Evolutionary conservation across 164 flowering plant species (phyloP), one percentile per base, ranked within the genome.

Genomic region (Chimonanthus praecox): DNA sequence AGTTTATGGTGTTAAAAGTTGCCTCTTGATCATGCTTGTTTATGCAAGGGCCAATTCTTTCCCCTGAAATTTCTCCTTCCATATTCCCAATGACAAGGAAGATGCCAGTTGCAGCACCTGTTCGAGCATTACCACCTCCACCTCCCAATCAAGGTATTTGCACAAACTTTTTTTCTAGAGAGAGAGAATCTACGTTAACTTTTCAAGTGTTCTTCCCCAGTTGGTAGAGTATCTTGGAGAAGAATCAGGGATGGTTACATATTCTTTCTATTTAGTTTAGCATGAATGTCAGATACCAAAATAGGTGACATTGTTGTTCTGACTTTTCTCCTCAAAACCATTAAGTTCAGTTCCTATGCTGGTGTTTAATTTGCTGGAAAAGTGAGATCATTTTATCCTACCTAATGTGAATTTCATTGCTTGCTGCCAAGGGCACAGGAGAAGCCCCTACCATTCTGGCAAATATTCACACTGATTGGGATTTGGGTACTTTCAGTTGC

Each of bases 121-220:
- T 85, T 72, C 82, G 47, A 13, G 71, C 83, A 46, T 76, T 91
- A 64, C 92, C 96, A 65, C 93, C 96, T 69, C 93, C 96, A 73
- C 96, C 96, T 75, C 96, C 92, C 68, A 88, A 88, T 81, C 73
- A 75, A 83, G 93, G 96, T 90, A 80, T 16, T 5, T 43, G 62
- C 33, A 60, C 21, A 2, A 47, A 8, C 43, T 10, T 18, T 20
- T 44, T 68, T 33, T 51, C 10, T 44, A 6, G 43, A 69, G 2
- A 43, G 48, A 4, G 68, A 7, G 60, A 54, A 54, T 54, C 16
- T 13, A 4, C 11, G 4, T 16, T 13, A 54, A 54, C 3, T 54
- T 33, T 54, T 13, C 60, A 54, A 54, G 60, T 4, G 33, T 33
- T 33, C 33, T 33, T 33, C 33, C 33, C 33, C 33, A 33, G 33